Conservation (phyloP, 2,329 filamentous ascomycete species). For the Trichoderma aggressivum region DNA sequence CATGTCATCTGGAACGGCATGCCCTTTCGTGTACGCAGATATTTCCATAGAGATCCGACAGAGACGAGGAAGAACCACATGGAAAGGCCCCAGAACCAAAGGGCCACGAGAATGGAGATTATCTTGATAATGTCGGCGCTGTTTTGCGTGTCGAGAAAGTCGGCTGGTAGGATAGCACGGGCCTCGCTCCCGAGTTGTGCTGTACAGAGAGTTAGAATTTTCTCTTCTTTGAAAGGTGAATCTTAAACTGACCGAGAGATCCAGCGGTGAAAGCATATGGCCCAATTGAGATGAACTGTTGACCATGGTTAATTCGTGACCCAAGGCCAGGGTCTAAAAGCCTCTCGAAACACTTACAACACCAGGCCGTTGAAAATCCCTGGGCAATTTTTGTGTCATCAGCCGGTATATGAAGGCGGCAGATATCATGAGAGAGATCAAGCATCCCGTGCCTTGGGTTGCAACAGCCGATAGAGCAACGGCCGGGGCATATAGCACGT, state of each 20-base stretch:
- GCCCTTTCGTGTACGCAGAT: constrained; percentile 52
- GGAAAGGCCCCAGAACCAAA: constrained; percentile 82
- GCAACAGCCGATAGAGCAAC: constrained; percentile 49
- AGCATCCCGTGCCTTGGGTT: constrained; percentile 53
- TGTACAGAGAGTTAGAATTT: not conserved
- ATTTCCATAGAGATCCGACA: constrained; percentile 71
- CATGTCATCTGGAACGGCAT: constrained; percentile 82
- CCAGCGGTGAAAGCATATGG: constrained; percentile 61
- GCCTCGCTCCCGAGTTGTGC: constrained; percentile 46
- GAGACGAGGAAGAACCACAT: constrained; percentile 82
- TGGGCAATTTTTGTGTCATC: constrained; percentile 82
- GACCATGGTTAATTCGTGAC: not conserved
- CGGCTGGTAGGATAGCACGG: constrained; percentile 40
- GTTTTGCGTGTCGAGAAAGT: constrained; percentile 42
- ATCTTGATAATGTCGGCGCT: constrained; percentile 45
- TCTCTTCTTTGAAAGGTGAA: not conserved
- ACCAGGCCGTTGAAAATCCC: constrained; percentile 70
- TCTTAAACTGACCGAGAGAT: constrained; percentile 32
- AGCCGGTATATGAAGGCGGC: constrained; percentile 80
- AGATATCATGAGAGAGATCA: constrained; percentile 72
- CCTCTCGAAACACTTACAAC: constrained; percentile 59
- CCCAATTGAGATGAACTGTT: constrained; percentile 73
- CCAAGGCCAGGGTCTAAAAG: no score
- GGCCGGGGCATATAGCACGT: constrained; percentile 39
- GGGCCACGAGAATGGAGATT: constrained; percentile 57